Percentiles rank a stretch among this genome's conserved stretches.
These are phyloP conservation scores for Ganoderma leucocontextum DNA, from an alignment of 1,284 basidiomycete species.

Conservation along the genomic window DNA sequence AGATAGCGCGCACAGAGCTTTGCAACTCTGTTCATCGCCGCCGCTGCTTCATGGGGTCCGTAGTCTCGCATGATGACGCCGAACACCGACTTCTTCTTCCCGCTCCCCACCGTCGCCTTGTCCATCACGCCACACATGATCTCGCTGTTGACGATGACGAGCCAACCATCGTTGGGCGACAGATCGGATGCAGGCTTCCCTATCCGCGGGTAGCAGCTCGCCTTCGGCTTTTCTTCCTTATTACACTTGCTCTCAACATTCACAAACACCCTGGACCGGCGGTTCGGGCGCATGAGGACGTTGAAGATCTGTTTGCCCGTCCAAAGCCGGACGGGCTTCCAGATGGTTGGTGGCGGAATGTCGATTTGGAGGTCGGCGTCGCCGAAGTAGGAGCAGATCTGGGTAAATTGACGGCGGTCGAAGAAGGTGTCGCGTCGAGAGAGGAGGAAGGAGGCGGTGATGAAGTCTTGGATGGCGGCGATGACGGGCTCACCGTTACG, in stretches of 20 bases:
- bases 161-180: slow-evolving; percentile 97
- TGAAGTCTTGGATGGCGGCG: slow-evolving; percentile 98
- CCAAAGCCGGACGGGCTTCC: slow-evolving; percentile 95
- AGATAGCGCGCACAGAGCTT: slow-evolving; percentile 97
- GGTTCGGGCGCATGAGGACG: slow-evolving; percentile 96
- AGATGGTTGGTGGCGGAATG: slow-evolving; percentile 93
- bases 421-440: slow-evolving; percentile 95
- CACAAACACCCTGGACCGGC: slow-evolving; percentile 82
- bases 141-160: slow-evolving; percentile 97
- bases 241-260: slow-evolving; percentile 98
- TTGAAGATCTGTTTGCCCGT: slow-evolving; percentile 99
- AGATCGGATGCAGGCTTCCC: slow-evolving; percentile 81
- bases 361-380: slow-evolving; percentile 95
- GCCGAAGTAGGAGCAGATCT: slow-evolving; percentile 94
- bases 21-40: slow-evolving; percentile 96
- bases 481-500: slow-evolving; percentile 99
- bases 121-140: slow-evolving; percentile 99
- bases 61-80: slow-evolving; percentile 98
- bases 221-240: slow-evolving; percentile 87
- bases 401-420: slow-evolving; percentile 94
- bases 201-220: slow-evolving; percentile 66
- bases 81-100: slow-evolving; percentile 99
- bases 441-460: slow-evolving; percentile 96
- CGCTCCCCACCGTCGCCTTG: slow-evolving; percentile 97
- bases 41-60: slow-evolving; percentile 92